These are phyloP conservation scores for Cladophialophora psammophila DNA, from an alignment of 2,329 filamentous ascomycete genomes.

Conservation along the genomic window DNA sequence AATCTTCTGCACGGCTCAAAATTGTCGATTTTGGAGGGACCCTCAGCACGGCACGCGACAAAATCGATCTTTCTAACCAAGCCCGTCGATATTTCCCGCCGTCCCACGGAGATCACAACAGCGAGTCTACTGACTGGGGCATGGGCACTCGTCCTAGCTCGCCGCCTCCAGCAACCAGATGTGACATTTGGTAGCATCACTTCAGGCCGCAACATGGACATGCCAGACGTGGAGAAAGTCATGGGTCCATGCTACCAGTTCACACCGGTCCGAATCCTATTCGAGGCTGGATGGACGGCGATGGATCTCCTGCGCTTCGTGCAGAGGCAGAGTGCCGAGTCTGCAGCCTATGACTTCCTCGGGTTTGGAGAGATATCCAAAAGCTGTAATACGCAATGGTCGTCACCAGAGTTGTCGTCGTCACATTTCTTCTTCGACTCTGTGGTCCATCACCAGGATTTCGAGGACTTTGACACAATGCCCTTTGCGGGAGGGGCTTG, in stretches of 20 bases:
- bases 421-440: constrained; percentile 59
- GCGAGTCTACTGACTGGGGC: constrained; percentile 71
- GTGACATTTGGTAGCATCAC: constrained; percentile 72
- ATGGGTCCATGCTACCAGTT: constrained; percentile 73
- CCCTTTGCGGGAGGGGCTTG: constrained; percentile 47
- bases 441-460: constrained; percentile 64
- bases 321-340: constrained; percentile 64
- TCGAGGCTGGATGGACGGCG: constrained; percentile 60
- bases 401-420: constrained; percentile 39
- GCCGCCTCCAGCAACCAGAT: constrained; percentile 60
- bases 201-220: constrained; percentile 67
- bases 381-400: constrained; percentile 55
- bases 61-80: constrained; percentile 24
- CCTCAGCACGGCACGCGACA: neutral
- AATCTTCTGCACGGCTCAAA: constrained; percentile 59
- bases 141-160: constrained; percentile 69
- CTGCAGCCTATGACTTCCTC: constrained; percentile 63
- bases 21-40: constrained; percentile 11
- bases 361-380: constrained; percentile 63
- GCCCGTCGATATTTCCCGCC: constrained; percentile 50
- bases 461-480: constrained; percentile 65
- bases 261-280: constrained; percentile 68
- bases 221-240: constrained; percentile 63
- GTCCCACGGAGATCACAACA: constrained; percentile 65
- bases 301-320: constrained; percentile 61